Evolutionary conservation across 2,329 filamentous ascomycete genomes (phyloP).

Genomic region (Fusarium sp.): DNA sequence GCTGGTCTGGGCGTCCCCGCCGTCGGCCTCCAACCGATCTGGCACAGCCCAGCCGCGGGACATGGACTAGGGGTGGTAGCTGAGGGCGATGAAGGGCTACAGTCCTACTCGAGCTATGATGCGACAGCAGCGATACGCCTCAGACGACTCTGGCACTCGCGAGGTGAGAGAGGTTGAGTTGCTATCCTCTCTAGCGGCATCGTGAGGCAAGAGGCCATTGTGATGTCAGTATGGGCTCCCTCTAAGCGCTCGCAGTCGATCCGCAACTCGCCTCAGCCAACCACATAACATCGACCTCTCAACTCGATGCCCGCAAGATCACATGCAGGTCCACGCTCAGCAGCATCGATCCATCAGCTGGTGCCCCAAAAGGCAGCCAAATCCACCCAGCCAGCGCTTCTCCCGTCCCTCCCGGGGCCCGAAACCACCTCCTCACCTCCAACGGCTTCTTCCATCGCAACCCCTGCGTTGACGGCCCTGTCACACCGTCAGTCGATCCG

Average conservation of each 20-base stretch:
- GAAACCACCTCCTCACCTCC: constrained; percentile 18
- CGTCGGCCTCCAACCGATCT: constrained; percentile 43
- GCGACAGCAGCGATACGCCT: constrained; percentile 26
- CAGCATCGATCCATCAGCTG: background rate
- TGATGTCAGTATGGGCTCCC: constrained; percentile 30
- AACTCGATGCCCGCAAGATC: constrained; percentile 18
- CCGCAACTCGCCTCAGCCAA: constrained; percentile 27
- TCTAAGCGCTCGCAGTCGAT: constrained; percentile 6
- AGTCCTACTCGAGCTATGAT: constrained; percentile 16
- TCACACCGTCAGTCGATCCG: constrained; percentile 37
- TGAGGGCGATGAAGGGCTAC: background rate
- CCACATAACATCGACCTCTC: constrained; percentile 33
- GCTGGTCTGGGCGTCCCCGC: background rate
- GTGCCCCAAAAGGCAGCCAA: too few relatives aligned
- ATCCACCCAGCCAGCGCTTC: constrained; percentile 7
- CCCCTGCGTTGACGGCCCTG: constrained; percentile 4
- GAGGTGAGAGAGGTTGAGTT: background rate
- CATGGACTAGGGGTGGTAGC: background rate
- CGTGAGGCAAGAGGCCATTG: constrained; percentile 36
- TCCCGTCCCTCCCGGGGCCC: constrained; percentile 20
- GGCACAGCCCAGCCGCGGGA: constrained; percentile 36
- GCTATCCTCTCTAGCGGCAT: constrained; percentile 18
- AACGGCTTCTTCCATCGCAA: background rate
- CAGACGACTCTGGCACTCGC: constrained; percentile 27
- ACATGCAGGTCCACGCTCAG: constrained; percentile 18